phyloP scores from a whole-genome alignment of 2,329 filamentous ascomycete genomes.

The Stagonosporopsis tanaceti region DNA sequence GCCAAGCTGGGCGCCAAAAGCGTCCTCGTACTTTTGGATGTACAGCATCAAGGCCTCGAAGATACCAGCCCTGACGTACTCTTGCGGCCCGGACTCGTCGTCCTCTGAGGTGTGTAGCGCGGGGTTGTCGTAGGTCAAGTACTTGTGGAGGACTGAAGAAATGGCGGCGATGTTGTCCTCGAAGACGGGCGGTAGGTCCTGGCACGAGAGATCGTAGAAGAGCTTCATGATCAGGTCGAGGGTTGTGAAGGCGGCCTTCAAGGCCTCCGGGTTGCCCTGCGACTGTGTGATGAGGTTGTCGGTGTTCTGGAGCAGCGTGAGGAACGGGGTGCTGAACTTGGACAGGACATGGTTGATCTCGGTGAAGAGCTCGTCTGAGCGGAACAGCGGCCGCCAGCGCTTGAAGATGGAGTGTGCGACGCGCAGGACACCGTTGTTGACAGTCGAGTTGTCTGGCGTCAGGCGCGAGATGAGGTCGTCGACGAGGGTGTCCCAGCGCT shows the following conservation, averaged over 20 bases:
- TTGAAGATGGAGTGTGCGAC: slow-evolving; percentile 98
- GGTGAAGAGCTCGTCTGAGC: slow-evolving; percentile 88
- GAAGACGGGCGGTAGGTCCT: slow-evolving; percentile 93
- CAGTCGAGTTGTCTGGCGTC: slow-evolving; percentile 78
- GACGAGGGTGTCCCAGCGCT: slow-evolving; percentile 94
- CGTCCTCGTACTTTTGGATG: slow-evolving; percentile 94
- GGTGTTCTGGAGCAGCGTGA: slow-evolving; percentile 77
- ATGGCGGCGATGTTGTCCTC: slow-evolving; percentile 86
- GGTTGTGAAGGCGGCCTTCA: slow-evolving; percentile 82
- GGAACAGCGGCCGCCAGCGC: slow-evolving; percentile 92
- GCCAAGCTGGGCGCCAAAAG: slow-evolving; percentile 80
- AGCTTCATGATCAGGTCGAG: slow-evolving; percentile 90
- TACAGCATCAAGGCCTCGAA: slow-evolving; percentile 91
- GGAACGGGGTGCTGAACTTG: slow-evolving; percentile 84
- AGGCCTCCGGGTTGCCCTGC: slow-evolving; percentile 74
- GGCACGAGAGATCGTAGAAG: slow-evolving; percentile 95
- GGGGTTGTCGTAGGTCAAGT: slow-evolving; percentile 88
- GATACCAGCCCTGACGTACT: slow-evolving; percentile 90
- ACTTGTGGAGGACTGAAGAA: slow-evolving; percentile 85
- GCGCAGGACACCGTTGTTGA: slow-evolving; percentile 94
- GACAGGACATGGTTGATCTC: slow-evolving; percentile 96
- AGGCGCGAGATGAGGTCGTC: slow-evolving; percentile 89
- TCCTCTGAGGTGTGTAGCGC: slow-evolving; percentile 86
- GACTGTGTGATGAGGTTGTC: slow-evolving; percentile 77
- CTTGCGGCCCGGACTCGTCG: slow-evolving; percentile 82